These are phyloP conservation scores for Russula sp. DNA, from an alignment of 768 basidiomycete species.

Conservation along the genomic window DNA sequence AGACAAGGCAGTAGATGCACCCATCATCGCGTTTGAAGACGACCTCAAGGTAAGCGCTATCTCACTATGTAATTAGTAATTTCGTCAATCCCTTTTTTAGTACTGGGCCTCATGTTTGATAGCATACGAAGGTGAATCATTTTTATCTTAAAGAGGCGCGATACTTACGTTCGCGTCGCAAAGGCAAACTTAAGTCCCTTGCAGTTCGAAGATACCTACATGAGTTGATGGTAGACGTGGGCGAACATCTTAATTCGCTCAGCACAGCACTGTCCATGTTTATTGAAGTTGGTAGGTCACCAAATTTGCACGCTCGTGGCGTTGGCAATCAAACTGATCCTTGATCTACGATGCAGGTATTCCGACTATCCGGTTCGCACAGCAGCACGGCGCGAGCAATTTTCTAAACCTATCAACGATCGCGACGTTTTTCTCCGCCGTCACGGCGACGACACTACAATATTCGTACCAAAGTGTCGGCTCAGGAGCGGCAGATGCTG, in stretches of 20 bases:
- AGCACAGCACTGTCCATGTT: conserved; percentile 65
- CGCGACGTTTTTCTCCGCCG: conserved; percentile 73
- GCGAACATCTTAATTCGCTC: conserved; percentile 67
- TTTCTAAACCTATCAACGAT: conserved; percentile 74
- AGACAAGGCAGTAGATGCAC: conserved; percentile 67
- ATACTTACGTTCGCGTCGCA: not conserved
- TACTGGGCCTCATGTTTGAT: conserved; percentile 74
- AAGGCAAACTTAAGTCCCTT: conserved; percentile 68
- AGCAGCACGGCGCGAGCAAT: conserved; percentile 68
- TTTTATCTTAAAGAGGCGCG: not conserved
- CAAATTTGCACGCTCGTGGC: conserved; percentile 20
- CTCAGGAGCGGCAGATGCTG: conserved; percentile 45
- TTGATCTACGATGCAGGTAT: conserved; percentile 46
- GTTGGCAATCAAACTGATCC: not conserved
- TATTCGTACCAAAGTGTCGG: conserved; percentile 56
- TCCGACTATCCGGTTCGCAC: conserved; percentile 71
- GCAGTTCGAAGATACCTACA: conserved; percentile 76
- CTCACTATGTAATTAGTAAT: conserved; percentile 8
- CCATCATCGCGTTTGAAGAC: conserved; percentile 63
- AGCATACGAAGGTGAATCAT: conserved; percentile 54
- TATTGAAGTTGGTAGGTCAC: conserved; percentile 65
- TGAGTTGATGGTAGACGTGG: conserved; percentile 67
- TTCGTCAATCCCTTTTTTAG: conserved; percentile 36
- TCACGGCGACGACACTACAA: conserved; percentile 70
- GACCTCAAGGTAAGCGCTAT: conserved; percentile 54